phyloP scores from a whole-genome alignment of 495 filamentous ascomycete genomes.

The Xylaria nigripes region DNA sequence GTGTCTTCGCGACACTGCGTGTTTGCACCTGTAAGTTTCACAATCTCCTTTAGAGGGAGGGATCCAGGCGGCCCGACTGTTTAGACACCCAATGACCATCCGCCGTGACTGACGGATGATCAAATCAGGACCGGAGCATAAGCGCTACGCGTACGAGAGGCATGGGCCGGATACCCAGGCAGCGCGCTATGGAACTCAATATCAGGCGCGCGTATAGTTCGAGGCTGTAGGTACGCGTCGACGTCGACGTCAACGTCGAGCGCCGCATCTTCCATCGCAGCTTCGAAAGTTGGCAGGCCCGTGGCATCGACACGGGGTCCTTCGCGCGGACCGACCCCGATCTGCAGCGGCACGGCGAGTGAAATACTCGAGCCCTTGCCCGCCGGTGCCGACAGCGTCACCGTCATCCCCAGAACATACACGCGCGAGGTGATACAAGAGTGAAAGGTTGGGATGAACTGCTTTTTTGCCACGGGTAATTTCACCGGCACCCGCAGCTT shows the following conservation, averaged over 20 bases:
- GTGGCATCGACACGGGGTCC: slow-evolving; percentile 7
- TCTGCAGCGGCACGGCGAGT: slow-evolving; percentile 69
- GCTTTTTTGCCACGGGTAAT: slow-evolving; percentile 55
- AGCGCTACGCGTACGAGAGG: slow-evolving; percentile 1
- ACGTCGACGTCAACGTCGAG: slow-evolving; percentile 21
- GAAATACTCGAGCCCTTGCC: slow-evolving; percentile 48
- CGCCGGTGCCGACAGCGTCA: slow-evolving; percentile 52
- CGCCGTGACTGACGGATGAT: too few species aligned
- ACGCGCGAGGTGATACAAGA: slow-evolving; percentile 72
- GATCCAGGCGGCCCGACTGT: too few species aligned
- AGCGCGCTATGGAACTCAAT: slow-evolving; percentile 18
- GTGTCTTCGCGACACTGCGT: too few species aligned
- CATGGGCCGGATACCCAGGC: slow-evolving; percentile 29
- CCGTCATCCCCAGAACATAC: slow-evolving; percentile 64
- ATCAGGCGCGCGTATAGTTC: slow-evolving; percentile 31
- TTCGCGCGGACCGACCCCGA: slow-evolving; percentile 37
- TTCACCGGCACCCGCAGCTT: slow-evolving; percentile 64
- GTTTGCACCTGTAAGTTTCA: background rate
- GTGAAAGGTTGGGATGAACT: slow-evolving; percentile 83
- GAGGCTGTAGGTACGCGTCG: slow-evolving; percentile 42
- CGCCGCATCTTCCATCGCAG: slow-evolving; percentile 20
- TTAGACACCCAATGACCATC: too few species aligned
- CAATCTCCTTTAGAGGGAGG: too few species aligned
- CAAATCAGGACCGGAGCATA: background rate
- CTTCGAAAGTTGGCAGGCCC: slow-evolving; percentile 32